Evolutionary conservation across 2,329 filamentous ascomycete genomes (phyloP).

Genomic region (Colletotrichum lini): DNA sequence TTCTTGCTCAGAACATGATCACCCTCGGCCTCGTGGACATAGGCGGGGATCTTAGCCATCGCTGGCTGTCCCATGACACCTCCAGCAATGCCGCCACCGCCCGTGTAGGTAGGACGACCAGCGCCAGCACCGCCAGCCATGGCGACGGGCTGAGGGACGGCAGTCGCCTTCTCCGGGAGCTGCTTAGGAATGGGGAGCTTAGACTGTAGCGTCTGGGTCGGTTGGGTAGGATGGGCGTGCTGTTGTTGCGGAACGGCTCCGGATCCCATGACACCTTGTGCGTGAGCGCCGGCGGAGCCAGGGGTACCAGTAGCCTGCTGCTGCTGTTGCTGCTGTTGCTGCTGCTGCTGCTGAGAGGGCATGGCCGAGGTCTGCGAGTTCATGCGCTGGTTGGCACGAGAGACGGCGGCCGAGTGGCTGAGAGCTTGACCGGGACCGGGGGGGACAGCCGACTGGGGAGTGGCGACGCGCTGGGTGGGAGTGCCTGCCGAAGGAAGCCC

Average conservation of each 20-base stretch:
- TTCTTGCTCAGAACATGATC: conserved; percentile 97
- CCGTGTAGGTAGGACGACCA: conserved; percentile 86
- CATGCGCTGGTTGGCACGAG: conserved; percentile 61
- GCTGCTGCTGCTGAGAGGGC: conserved; percentile 48
- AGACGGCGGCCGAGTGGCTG: conserved; percentile 66
- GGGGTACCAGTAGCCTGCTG: conserved; percentile 47
- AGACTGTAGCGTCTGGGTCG: conserved; percentile 58
- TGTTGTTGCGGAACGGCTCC: conserved; percentile 57
- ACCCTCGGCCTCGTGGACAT: conserved; percentile 90
- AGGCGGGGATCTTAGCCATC: conserved; percentile 84
- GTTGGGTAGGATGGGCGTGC: conserved; percentile 64
- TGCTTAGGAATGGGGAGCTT: conserved; percentile 90
- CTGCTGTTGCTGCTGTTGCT: conserved; percentile 19
- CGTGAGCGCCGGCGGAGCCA: conserved; percentile 48
- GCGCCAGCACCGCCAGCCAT: conserved; percentile 74
- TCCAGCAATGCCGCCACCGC: conserved; percentile 81
- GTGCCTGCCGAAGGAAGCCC: conserved; percentile 61
- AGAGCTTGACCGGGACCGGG: conserved; percentile 58
- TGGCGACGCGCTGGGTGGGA: conserved; percentile 66
- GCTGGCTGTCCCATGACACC: conserved; percentile 92
- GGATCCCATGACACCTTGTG: conserved; percentile 52
- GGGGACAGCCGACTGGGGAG: conserved; percentile 62
- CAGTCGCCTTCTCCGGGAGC: conserved; percentile 76
- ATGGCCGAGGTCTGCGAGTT: conserved; percentile 46
- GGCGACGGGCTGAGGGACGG: conserved; percentile 80